Conservation (phyloP, 805 yeast species). For the Candida easanensis region DNA sequence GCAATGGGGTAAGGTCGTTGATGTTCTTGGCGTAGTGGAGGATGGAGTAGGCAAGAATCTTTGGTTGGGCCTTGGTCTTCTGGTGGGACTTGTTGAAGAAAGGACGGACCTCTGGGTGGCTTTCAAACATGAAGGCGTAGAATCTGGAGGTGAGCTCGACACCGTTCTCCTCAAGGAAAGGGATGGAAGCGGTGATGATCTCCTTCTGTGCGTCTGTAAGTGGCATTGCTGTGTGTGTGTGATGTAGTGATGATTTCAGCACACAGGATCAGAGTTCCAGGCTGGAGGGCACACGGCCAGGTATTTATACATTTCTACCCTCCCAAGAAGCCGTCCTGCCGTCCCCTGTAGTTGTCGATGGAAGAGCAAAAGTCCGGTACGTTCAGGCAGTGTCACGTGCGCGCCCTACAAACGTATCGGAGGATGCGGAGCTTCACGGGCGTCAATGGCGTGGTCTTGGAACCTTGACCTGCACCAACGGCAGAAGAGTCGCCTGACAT, state of each 20-base stretch:
- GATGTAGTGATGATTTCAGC: too few species aligned
- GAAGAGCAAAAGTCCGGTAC: not conserved
- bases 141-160: slow-evolving; percentile 50
- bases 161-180: slow-evolving; percentile 56
- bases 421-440: not conserved
- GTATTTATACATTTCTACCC: too few species aligned
- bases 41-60: slow-evolving; percentile 60
- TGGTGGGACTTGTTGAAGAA: slow-evolving; percentile 64
- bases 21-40: slow-evolving; percentile 61
- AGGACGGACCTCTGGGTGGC: slow-evolving; percentile 53
- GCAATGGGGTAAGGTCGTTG: slow-evolving; percentile 52
- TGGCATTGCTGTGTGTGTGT: slow-evolving; percentile 15
- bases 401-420: not conserved
- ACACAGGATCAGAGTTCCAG: not conserved
- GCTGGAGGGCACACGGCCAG: too few species aligned
- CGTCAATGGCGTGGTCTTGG: not conserved
- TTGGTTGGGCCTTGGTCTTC: slow-evolving; percentile 52
- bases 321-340: too few species aligned
- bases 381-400: not conserved
- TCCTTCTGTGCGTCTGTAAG: slow-evolving; percentile 32
- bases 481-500: too few species aligned
- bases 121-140: slow-evolving; percentile 52
- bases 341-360: too few species aligned
- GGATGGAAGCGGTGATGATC: slow-evolving; percentile 47
- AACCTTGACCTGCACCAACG: too few species aligned